phyloP scores from a whole-genome alignment of 768 basidiomycete genomes.

The Lactarius akahatsu region DNA sequence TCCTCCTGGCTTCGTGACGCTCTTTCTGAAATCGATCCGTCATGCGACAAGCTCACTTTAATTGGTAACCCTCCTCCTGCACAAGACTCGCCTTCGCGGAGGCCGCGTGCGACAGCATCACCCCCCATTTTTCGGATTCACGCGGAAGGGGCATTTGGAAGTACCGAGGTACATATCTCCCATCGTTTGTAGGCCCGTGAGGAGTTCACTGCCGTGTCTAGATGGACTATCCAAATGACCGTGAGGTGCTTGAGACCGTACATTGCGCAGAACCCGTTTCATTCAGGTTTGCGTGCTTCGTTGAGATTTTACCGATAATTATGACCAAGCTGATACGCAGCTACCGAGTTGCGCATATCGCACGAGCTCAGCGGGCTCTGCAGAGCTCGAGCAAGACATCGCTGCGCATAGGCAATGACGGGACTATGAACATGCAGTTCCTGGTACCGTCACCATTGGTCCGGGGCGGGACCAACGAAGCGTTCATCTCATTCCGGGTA shows the following conservation, averaged over 20 bases:
- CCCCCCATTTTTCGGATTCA: slow-evolving; percentile 77
- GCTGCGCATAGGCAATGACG: slow-evolving; percentile 78
- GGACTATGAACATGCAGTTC: slow-evolving; percentile 85
- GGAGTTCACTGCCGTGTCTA: slow-evolving; percentile 34
- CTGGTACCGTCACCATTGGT: slow-evolving; percentile 62
- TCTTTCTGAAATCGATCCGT: slow-evolving; percentile 85
- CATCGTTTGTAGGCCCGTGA: no score
- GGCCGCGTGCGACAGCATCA: slow-evolving; percentile 32
- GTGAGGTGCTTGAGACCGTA: slow-evolving; percentile 87
- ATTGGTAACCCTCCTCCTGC: slow-evolving; percentile 62
- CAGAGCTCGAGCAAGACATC: slow-evolving; percentile 87
- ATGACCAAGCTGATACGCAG: slow-evolving; percentile 41
- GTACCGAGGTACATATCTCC: slow-evolving; percentile 62
- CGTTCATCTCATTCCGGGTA: slow-evolving; percentile 88
- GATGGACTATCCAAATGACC: slow-evolving; percentile 97
- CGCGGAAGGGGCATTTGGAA: slow-evolving; percentile 80
- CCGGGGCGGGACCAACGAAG: slow-evolving; percentile 48
- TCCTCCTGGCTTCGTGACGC: slow-evolving; percentile 96
- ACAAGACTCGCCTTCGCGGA: slow-evolving; percentile 26
- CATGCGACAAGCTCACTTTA: slow-evolving; percentile 82
- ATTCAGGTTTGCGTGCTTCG: slow-evolving; percentile 59
- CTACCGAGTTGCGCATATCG: slow-evolving; percentile 80
- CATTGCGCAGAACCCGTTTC: slow-evolving; percentile 67
- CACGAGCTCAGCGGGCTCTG: slow-evolving; percentile 68
- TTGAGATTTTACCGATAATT: neutral